A percentile compares a stretch with the other conserved stretches of the same genome.
Evolutionary conservation across 352 stramenopile genomes (phyloP).

Genomic region (Globisporangium cederbergense): DNA sequence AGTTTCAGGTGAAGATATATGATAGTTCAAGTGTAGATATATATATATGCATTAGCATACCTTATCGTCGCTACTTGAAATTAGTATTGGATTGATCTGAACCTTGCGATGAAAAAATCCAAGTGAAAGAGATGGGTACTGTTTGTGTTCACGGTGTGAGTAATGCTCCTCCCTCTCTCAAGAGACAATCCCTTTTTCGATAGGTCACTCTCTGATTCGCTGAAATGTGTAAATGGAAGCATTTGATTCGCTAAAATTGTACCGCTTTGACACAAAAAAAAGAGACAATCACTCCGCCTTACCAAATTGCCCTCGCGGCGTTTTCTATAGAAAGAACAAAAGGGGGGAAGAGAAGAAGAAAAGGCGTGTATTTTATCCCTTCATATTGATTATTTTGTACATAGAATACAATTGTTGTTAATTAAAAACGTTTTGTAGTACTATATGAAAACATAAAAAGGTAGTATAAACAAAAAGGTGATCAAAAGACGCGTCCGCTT

Average conservation of each 20-base stretch:
- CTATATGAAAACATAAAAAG: too few species aligned
- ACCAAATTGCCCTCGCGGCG: background rate
- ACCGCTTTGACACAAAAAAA: background rate
- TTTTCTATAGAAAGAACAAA: conserved; percentile 11
- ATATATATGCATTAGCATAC: background rate
- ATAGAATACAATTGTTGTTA: too few species aligned
- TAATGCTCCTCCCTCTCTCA: conserved; percentile 3
- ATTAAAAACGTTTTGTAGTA: background rate
- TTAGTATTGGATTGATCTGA: background rate
- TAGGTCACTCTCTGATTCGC: background rate
- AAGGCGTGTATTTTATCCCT: background rate
- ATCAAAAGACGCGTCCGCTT: background rate
- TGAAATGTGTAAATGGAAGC: background rate
- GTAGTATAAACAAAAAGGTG: background rate
- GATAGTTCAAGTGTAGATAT: background rate
- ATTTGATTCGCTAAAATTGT: background rate
- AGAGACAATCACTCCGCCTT: background rate
- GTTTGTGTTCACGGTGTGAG: conserved; percentile 5
- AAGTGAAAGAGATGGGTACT: conserved; percentile 8
- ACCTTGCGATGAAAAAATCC: background rate
- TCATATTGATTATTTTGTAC: background rate
- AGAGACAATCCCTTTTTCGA: conserved; percentile 4
- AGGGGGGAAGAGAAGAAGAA: conserved; percentile 3
- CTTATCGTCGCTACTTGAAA: background rate
- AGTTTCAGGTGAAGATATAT: background rate